phyloP scores from a whole-genome alignment of 2,329 filamentous ascomycete species.

The Pseudocercospora cruenta region DNA sequence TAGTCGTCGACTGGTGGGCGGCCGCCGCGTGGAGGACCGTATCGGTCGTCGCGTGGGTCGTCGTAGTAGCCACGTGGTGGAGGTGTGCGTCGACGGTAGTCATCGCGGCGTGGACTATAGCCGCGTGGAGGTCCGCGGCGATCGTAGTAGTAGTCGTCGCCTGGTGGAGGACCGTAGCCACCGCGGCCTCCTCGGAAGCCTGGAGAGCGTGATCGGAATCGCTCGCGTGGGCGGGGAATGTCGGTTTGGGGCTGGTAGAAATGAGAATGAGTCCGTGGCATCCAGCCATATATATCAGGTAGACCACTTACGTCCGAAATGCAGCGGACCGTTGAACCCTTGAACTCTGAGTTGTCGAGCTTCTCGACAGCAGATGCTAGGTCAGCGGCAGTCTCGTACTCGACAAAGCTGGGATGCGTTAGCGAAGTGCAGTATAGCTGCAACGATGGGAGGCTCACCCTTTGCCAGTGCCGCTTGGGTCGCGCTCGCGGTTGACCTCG shows the following conservation, averaged over 20 bases:
- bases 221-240: slow-evolving; percentile 53
- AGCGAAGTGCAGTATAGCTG: background rate
- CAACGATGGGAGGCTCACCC: slow-evolving; percentile 60
- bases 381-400: slow-evolving; percentile 92
- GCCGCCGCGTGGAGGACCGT: slow-evolving; percentile 67
- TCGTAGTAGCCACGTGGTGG: slow-evolving; percentile 82
- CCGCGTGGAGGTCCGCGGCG: slow-evolving; percentile 78
- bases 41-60: slow-evolving; percentile 70
- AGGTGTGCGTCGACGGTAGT: slow-evolving; percentile 85
- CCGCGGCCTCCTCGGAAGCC: slow-evolving; percentile 67
- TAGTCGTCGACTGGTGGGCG: slow-evolving; percentile 76
- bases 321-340: slow-evolving; percentile 83
- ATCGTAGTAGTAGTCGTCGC: slow-evolving; percentile 75
- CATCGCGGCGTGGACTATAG: slow-evolving; percentile 81
- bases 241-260: slow-evolving; percentile 73
- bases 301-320: slow-evolving; percentile 71
- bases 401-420: slow-evolving; percentile 67
- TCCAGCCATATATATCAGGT: background rate
- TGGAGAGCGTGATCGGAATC: slow-evolving; percentile 76
- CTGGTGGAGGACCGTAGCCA: slow-evolving; percentile 61
- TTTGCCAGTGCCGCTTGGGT: slow-evolving; percentile 64
- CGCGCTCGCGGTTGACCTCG: slow-evolving; percentile 88
- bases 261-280: slow-evolving; percentile 18
- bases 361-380: slow-evolving; percentile 91
- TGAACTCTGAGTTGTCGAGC: slow-evolving; percentile 90